phyloP scores from a whole-genome alignment of 441 rosid genomes.

The Manihot esculenta region DNA sequence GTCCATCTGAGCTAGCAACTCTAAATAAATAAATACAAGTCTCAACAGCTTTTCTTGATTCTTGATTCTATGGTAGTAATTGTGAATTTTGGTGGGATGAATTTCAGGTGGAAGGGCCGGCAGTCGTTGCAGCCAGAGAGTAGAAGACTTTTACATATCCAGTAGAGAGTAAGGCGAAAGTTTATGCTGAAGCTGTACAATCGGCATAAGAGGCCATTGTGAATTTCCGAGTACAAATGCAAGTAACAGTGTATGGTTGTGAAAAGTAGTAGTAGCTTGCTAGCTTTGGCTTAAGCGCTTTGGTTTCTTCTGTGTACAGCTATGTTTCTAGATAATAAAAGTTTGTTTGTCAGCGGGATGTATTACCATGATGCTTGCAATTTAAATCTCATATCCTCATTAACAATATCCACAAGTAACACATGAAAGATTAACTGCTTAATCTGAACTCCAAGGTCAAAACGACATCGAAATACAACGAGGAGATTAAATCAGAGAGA shows the following conservation, averaged over 20 bases:
- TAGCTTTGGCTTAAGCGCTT: constrained; percentile 18
- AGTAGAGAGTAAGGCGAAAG: too few species aligned
- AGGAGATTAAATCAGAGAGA: too few species aligned
- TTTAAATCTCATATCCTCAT: too few species aligned
- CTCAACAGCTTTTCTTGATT: neutral
- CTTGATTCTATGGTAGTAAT: neutral
- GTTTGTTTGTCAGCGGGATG: neutral
- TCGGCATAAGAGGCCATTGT: constrained; percentile 18
- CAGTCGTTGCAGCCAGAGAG: constrained; percentile 63
- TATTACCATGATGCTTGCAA: too few species aligned
- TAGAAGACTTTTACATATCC: constrained; percentile 16
- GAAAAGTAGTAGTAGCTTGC: constrained; percentile 12
- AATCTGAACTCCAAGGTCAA: too few species aligned
- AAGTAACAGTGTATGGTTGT: constrained; percentile 14
- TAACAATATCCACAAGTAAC: too few species aligned
- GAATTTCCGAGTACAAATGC: constrained; percentile 9
- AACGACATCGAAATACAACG: too few species aligned
- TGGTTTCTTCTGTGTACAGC: constrained; percentile 26
- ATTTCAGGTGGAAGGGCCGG: constrained; percentile 90
- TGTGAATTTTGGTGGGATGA: constrained; percentile 24
- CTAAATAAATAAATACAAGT: neutral
- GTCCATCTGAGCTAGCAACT: too few species aligned
- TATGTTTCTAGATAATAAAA: constrained; percentile 24
- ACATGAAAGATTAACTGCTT: too few species aligned
- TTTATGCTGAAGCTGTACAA: constrained; percentile 7